A percentile compares a stretch with the other conserved stretches of the same genome.
phyloP scores from a whole-genome alignment of 345 rosid species.

The Noccaea caerulescens region DNA sequence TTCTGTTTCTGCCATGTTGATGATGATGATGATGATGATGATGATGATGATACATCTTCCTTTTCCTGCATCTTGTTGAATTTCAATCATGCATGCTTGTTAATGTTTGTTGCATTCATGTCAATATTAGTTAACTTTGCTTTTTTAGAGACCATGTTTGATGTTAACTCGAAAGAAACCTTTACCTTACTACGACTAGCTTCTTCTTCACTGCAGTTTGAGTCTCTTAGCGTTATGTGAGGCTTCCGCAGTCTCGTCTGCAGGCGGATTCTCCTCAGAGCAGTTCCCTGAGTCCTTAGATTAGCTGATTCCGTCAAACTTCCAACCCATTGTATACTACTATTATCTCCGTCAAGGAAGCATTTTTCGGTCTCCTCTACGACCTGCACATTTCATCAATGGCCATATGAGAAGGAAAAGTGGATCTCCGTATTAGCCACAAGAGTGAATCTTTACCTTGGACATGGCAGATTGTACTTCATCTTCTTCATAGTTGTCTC shows the following conservation, averaged over 20 bases:
- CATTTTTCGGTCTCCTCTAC: constrained; percentile 25
- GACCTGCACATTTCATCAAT: constrained; percentile 35
- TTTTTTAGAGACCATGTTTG: neutral
- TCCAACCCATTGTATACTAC: constrained; percentile 52
- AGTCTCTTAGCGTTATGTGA: constrained; percentile 23
- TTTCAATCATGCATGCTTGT: constrained; percentile 1
- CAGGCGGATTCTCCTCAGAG: constrained; percentile 66
- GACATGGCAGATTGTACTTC: constrained; percentile 43
- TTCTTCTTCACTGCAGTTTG: constrained; percentile 46
- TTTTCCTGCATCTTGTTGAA: constrained; percentile 22
- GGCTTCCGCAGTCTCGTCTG: constrained; percentile 32
- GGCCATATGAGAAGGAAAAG: neutral
- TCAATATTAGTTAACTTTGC: neutral
- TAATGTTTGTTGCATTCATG: constrained; percentile 4
- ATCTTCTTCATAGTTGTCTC: constrained; percentile 31
- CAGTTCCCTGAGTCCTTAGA: constrained; percentile 57
- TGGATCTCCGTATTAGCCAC: neutral
- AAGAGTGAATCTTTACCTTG: constrained; percentile 34
- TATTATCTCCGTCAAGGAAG: constrained; percentile 49
- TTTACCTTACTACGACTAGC: constrained; percentile 55
- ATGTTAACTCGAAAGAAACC: neutral
- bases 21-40: constrained; percentile 23
- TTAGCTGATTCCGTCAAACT: constrained; percentile 38
- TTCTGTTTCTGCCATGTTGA: constrained; percentile 31
- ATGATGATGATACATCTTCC: constrained; percentile 23